Base-by-base conservation (phyloP, 2,329 filamentous ascomycete species). In the Colletotrichum sp. region DNA sequence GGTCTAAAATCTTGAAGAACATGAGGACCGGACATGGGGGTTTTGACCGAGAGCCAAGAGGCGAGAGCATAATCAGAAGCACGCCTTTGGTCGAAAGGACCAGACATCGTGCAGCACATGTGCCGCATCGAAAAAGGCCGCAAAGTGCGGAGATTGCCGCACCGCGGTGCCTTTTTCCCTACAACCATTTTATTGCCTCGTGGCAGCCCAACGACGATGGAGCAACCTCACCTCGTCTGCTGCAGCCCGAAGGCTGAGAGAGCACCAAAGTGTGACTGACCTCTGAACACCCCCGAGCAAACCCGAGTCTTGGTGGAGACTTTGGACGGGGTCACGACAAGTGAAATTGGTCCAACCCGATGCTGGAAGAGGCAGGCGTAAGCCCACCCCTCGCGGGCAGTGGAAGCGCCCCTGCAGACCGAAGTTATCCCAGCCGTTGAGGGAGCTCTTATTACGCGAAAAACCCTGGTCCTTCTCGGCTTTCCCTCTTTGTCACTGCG, bases 151-250 rank as follows among this genome's bases (percentile, higher is more conserved):
- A 75, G 60, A 60, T 63, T 48, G 39, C 62, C 55, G 72, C 69
- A 30, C 9, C 18, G 44, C 39, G n/a, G 30, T 57, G 55, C 18
- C 16, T 67, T 6, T 48, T 63, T 26, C 39, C 52, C 63, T 48
- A n/a, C 68, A 72, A 32, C 15, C n/a, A 28, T 44, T 75, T 39
- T n/a, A 22, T n/a, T 44, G 13, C 68, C 72, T 72, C 57, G 68
- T 75, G 68, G 63, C 72, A 75, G 72, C 72, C 72, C 72, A 68
- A 72, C 72, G 68, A 75, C 62, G 13, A 64, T 22, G 69, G 72
- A 44, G 72, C 36, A 48, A 69, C 32, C 52, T 59, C 48, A 26
- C 30, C 30, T n/a, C 44, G 48, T 52, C 48, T 44, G n/a, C 48
- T 32, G 64, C 15, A 24, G 63, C 63, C 65, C 34, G 55, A 72